A percentile compares a stretch with the other conserved stretches of the same genome.
Conservation (phyloP, 257 asterid species). For the Striga asiatica region DNA sequence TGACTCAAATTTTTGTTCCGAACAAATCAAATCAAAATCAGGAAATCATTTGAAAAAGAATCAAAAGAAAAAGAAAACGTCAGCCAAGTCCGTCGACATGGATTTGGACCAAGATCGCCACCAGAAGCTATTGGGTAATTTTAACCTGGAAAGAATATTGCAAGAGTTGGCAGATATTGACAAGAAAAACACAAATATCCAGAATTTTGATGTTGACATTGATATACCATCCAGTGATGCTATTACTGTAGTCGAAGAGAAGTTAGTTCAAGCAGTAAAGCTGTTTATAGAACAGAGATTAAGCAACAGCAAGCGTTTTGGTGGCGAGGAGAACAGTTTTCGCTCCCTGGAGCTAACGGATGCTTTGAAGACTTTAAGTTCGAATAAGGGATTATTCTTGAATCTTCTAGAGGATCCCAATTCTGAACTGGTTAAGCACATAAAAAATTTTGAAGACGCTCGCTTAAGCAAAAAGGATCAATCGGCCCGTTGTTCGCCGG, state of each 20-base stretch:
- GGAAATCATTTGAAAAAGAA: constrained; percentile 27
- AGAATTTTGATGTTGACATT: constrained; percentile 18
- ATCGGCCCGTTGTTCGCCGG: no score
- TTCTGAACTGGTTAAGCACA: constrained; percentile 38
- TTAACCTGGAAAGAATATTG: constrained; percentile 45
- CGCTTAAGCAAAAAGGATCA: constrained; percentile 29
- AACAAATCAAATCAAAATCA: constrained; percentile 18
- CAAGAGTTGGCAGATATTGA: constrained; percentile 35
- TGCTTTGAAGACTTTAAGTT: constrained; percentile 48
- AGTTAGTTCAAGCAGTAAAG: constrained; percentile 53
- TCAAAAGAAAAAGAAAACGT: constrained; percentile 26
- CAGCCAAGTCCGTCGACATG: constrained; percentile 29
- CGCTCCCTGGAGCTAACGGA: constrained; percentile 54
- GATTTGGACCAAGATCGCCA: constrained; percentile 20
- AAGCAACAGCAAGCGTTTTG: constrained; percentile 26
- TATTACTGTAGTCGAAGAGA: constrained; percentile 34
- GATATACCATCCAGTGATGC: constrained; percentile 27
- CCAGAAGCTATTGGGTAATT: constrained; percentile 18
- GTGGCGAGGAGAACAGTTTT: constrained; percentile 36
- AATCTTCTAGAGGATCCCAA: constrained; percentile 56
- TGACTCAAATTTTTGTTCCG: constrained; percentile 24
- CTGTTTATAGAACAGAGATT: constrained; percentile 45
- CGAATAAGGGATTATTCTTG: constrained; percentile 42
- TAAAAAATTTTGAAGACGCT: constrained; percentile 36
- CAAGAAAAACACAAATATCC: constrained; percentile 20